Conservation (phyloP, 2,329 filamentous ascomycete genomes). For the Calonectria pseudoturangicola region DNA sequence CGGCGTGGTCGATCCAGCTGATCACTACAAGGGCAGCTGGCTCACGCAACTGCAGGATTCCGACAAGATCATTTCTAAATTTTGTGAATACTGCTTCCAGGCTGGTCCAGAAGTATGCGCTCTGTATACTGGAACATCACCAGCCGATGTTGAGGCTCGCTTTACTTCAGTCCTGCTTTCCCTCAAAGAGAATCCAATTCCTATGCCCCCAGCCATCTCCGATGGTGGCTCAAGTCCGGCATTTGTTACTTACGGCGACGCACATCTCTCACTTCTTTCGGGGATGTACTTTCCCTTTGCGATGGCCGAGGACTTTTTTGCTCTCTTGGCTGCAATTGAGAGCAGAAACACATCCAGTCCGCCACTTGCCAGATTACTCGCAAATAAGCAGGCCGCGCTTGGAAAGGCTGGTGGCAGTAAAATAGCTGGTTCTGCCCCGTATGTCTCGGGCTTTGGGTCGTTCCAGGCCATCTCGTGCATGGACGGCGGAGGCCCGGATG, state of each 20-base stretch:
- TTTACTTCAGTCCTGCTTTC: slow-evolving; percentile 4
- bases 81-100: slow-evolving; percentile 48
- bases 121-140: neutral
- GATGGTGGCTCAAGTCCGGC: neutral
- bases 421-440: neutral
- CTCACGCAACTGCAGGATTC: slow-evolving; percentile 50
- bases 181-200: neutral
- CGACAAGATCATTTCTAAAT: slow-evolving; percentile 49
- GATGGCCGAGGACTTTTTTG: slow-evolving; percentile 4
- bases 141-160: neutral
- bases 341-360: slow-evolving; percentile 1
- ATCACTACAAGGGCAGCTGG: slow-evolving; percentile 38
- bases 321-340: neutral
- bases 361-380: neutral
- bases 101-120: slow-evolving; percentile 1
- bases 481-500: slow-evolving; percentile 1
- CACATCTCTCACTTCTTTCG: neutral
- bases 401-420: neutral
- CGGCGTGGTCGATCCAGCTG: neutral
- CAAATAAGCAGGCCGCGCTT: neutral
- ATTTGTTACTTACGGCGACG: neutral
- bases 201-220: neutral
- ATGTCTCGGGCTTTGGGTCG: neutral
- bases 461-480: slow-evolving; percentile 3
- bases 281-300: neutral